Evolutionary conservation across 176 grass and related monocot genomes (phyloP).

Genomic region (Zizania latifolia): DNA sequence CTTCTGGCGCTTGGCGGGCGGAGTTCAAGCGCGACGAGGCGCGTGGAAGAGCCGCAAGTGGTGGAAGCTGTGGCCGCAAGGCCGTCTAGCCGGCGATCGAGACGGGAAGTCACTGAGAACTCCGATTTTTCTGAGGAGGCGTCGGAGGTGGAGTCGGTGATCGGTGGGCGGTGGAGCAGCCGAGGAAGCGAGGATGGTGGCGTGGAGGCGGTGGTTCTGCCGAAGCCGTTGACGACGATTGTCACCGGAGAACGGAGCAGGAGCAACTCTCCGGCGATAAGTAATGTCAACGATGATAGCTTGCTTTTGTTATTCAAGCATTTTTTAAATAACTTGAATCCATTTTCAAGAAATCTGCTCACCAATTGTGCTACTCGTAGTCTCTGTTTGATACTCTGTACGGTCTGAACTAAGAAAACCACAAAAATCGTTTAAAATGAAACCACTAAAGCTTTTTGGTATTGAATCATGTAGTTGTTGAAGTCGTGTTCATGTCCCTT

Average conservation of each 20-base stretch:
- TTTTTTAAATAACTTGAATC: not conserved
- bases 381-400: not conserved
- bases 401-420: not conserved
- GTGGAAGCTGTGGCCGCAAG: not conserved
- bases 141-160: not conserved
- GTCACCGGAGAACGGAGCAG: slow-evolving; percentile 24
- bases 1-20: not conserved
- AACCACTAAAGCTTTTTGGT: not conserved
- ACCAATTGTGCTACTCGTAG: not conserved
- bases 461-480: not conserved
- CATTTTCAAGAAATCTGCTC: not conserved
- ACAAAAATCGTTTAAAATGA: not conserved
- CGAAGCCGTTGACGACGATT: not conserved
- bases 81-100: slow-evolving; percentile 32
- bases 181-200: slow-evolving; percentile 26
- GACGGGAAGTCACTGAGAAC: not conserved
- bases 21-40: slow-evolving; percentile 31
- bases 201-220: not conserved
- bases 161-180: slow-evolving; percentile 18
- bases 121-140: not conserved
- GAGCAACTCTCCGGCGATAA: slow-evolving; percentile 51
- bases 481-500: too few species aligned
- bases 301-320: not conserved
- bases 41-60: not conserved
- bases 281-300: slow-evolving; percentile 30